Percentiles rank a stretch among this genome's conserved stretches.
Evolutionary conservation across 2,329 filamentous ascomycete genomes (phyloP).

Genomic region (Cercospora sp.): DNA sequence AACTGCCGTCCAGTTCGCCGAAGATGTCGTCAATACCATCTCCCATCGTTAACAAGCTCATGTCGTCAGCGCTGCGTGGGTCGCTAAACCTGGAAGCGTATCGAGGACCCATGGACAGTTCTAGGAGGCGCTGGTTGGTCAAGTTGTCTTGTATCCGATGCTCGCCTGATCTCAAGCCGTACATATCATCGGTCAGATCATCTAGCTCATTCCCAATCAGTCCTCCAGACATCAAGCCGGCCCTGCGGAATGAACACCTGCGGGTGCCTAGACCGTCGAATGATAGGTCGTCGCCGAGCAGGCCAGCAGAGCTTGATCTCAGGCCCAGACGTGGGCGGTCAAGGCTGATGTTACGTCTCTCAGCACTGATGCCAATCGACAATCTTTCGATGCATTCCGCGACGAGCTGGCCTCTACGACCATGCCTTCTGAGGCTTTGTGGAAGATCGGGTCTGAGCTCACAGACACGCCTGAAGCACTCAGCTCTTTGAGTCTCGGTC

Average conservation of each 20-base stretch:
- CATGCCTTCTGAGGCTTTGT: constrained; percentile 12
- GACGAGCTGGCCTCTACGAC: constrained; percentile 15
- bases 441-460: constrained; percentile 16
- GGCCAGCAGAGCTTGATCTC: constrained; percentile 5
- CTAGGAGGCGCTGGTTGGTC: constrained; percentile 5
- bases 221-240: neutral
- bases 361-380: neutral
- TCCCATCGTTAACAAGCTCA: constrained; percentile 6
- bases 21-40: constrained; percentile 1
- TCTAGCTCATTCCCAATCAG: neutral
- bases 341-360: neutral
- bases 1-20: neutral
- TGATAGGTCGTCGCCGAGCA: neutral
- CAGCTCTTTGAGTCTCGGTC: constrained; percentile 13
- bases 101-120: constrained; percentile 16
- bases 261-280: neutral
- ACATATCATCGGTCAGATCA: neutral
- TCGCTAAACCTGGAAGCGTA: constrained; percentile 14
- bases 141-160: constrained; percentile 6
- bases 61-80: neutral
- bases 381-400: constrained; percentile 15
- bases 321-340: neutral
- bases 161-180: neutral
- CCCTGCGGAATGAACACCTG: neutral
- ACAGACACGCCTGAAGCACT: constrained; percentile 15